Evolutionary conservation across 1,284 basidiomycete species (phyloP).

Genomic region (Gymnopus androsaceus): DNA sequence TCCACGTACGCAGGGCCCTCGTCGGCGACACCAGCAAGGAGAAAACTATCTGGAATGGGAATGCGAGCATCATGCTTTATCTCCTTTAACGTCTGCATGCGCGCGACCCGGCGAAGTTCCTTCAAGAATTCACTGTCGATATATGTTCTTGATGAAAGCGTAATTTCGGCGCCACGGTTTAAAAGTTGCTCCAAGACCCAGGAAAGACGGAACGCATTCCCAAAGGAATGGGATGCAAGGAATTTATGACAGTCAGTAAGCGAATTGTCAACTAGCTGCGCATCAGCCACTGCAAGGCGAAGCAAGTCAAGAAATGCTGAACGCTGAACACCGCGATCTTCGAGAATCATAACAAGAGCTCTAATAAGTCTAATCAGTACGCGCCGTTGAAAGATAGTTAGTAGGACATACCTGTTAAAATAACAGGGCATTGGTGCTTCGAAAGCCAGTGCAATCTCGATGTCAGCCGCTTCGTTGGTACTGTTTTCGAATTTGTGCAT

Average conservation of each 20-base stretch:
- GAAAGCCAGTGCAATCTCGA: conserved; percentile 73
- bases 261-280: conserved; percentile 57
- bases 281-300: conserved; percentile 49
- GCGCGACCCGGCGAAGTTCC: conserved; percentile 55
- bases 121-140: conserved; percentile 62
- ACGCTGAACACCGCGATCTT: conserved; percentile 59
- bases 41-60: conserved; percentile 63
- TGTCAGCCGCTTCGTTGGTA: conserved; percentile 44
- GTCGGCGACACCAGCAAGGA: conserved; percentile 78
- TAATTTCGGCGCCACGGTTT: conserved; percentile 41
- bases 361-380: conserved; percentile 32
- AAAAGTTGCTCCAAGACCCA: conserved; percentile 52
- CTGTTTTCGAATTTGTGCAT: conserved; percentile 75
- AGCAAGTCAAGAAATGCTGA: conserved; percentile 61
- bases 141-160: conserved; percentile 23
- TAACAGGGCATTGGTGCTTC: conserved; percentile 56
- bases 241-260: conserved; percentile 47
- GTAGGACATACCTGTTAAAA: conserved; percentile 56
- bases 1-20: conserved; percentile 65
- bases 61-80: conserved; percentile 77
- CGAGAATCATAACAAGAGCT: conserved; percentile 70
- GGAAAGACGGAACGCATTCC: conserved; percentile 49
- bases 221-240: conserved; percentile 53
- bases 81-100: conserved; percentile 62
- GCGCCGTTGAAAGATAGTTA: background rate